Percentiles rank a stretch among this genome's conserved stretches.
Conservation (phyloP, 2,329 filamentous ascomycete species). For the Aspergillus pseudoviridinutans region DNA sequence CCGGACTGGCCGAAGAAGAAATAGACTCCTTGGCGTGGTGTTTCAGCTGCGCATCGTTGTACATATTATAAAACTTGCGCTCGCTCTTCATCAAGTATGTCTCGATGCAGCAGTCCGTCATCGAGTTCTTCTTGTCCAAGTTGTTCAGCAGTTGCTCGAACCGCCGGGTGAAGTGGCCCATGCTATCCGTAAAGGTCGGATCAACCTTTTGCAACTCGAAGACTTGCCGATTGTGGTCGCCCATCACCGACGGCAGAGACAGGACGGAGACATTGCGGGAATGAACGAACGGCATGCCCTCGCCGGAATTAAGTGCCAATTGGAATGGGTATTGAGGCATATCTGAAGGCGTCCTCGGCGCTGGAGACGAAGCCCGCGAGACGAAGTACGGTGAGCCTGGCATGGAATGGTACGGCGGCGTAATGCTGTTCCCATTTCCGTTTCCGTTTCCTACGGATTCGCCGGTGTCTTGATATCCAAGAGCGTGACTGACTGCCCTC, state of each 20-base stretch:
- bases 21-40: constrained; percentile 41
- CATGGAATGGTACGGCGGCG: not conserved
- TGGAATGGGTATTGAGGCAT: not conserved
- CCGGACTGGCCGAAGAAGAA: constrained; percentile 16
- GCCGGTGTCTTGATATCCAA: constrained; percentile 1
- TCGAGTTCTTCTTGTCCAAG: constrained; percentile 54
- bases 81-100: constrained; percentile 49
- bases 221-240: constrained; percentile 51
- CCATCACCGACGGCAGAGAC: constrained; percentile 58
- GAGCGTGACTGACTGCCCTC: not conserved
- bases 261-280: constrained; percentile 41
- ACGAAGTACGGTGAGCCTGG: constrained; percentile 7
- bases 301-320: not conserved
- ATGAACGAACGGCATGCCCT: not conserved
- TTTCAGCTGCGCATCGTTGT: constrained; percentile 55
- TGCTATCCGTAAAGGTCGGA: constrained; percentile 62
- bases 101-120: constrained; percentile 33
- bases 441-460: not conserved
- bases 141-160: constrained; percentile 55
- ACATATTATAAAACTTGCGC: constrained; percentile 60
- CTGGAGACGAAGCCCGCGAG: constrained; percentile 45
- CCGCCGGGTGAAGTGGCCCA: constrained; percentile 55
- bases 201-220: constrained; percentile 62
- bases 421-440: not conserved
- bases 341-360: not conserved